Base-by-base conservation (phyloP, 2,329 filamentous ascomycete species). In the Diplodia sapinea region DNA sequence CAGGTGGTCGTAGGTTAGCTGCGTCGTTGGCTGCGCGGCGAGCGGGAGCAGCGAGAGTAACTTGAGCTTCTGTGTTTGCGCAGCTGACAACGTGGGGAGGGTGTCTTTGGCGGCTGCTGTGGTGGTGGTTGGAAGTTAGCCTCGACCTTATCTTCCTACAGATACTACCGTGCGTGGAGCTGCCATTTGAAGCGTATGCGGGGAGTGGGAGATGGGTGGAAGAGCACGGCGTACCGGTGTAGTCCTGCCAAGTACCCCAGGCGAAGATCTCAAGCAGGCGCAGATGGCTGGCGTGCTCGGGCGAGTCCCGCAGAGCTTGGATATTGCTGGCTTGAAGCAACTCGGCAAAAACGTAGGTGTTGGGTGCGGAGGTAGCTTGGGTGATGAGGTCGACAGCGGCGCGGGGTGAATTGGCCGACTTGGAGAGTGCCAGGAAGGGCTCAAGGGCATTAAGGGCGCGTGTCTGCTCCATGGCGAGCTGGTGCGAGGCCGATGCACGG, bases 281-380 rank as follows among this genome's bases (percentile, higher is more conserved):
- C 62, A 95, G 84, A 79, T 92, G 82, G 50, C 79, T 73, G 7
- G 84, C 81, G 73, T 90, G 87, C 59, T 96, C 90, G 43, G 84
- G 76, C n/a, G 87, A 83, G 49, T 80, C 80, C 31, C 83, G 79
- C 54, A 98, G 88, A 13, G 87, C 85, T 79, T 95, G 91, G 72
- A 98, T 89, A 73, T 92, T 88, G 0, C 91, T 88, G 1, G 89
- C 88, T 73, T 91, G 86, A 47, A 99, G 88, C n/a, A 99, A 89
- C 81, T 98, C 94, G 72, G 91, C 88, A 82, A 99, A 99, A 80
- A 98, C 86, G 79, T 90, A 99, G 71, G 94, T 96, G 79, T 93
- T 92, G 33, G 91, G 88, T 67, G 89, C 89, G n/a, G 93, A 93
- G 62, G 93, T 98, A 70, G 94, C 95, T 80, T 93, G 92, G 54